These are phyloP conservation scores for Acacia confusa DNA, from an alignment of 306 rosid species.

Conservation along the genomic window DNA sequence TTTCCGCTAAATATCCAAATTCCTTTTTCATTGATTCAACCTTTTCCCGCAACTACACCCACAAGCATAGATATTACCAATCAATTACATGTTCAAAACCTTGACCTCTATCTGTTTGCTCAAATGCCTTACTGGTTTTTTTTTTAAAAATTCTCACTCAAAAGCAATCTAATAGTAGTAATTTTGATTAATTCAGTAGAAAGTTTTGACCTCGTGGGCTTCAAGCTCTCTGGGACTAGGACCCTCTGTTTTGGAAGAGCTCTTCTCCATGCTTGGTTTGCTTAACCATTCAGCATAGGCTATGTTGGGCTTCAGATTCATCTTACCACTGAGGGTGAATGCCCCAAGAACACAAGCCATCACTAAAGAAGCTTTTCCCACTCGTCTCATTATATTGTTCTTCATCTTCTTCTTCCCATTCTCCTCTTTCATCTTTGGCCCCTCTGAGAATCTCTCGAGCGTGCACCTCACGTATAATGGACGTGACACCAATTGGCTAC, in stretches of 20 bases:
- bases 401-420: conserved; percentile 3
- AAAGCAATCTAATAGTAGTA: not conserved
- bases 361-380: conserved; percentile 16
- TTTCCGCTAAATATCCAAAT: not conserved
- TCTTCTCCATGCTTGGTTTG: not conserved
- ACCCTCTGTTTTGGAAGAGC: not conserved
- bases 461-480: conserved; percentile 19
- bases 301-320: conserved; percentile 25
- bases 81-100: not conserved
- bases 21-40: not conserved
- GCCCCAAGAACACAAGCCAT: conserved; percentile 41
- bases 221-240: not conserved
- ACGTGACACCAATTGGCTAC: not conserved
- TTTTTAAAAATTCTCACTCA: not conserved
- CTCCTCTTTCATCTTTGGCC: conserved; percentile 3
- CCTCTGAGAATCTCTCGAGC: conserved; percentile 8
- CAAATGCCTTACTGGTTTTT: not conserved
- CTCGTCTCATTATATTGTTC: conserved; percentile 21
- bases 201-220: conserved; percentile 16
- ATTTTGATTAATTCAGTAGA: not conserved
- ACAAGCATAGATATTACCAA: not conserved
- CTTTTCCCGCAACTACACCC: not conserved
- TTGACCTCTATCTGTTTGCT: not conserved
- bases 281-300: too few species aligned
- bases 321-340: conserved; percentile 9